Conservation (phyloP, 176 grass and related monocot species). For the Bonia amplexicaulis region DNA sequence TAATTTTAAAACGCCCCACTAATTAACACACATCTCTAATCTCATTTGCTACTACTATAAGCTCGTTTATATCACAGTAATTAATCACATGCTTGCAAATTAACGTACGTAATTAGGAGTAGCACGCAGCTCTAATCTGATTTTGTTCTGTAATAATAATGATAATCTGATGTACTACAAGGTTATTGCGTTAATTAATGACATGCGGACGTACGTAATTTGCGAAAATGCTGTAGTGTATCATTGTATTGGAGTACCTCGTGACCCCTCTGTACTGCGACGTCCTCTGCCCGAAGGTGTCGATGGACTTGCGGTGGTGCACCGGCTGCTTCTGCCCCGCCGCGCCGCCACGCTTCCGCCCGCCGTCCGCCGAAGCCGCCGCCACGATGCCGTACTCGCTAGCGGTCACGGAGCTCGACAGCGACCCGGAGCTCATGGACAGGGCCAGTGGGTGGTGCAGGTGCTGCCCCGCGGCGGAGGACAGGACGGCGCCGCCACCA, state of each 20-base stretch:
- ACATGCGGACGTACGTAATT: not conserved
- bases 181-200: not conserved
- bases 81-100: not conserved
- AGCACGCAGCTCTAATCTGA: not conserved
- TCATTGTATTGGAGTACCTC: slow-evolving; percentile 43
- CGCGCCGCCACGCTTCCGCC: slow-evolving; percentile 62
- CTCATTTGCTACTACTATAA: not conserved
- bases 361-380: slow-evolving; percentile 34
- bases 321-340: slow-evolving; percentile 78
- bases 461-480: not conserved
- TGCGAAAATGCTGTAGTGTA: not conserved
- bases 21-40: slow-evolving; percentile 13
- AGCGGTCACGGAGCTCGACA: slow-evolving; percentile 67
- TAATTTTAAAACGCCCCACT: slow-evolving; percentile 1
- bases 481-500: not conserved
- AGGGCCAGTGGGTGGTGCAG: slow-evolving; percentile 63
- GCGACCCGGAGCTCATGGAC: slow-evolving; percentile 86
- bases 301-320: slow-evolving; percentile 96
- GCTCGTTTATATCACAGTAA: not conserved
- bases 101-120: not conserved
- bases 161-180: no score
- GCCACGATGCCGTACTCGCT: slow-evolving; percentile 17
- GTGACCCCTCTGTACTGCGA: slow-evolving; percentile 99
- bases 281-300: slow-evolving; percentile 96
- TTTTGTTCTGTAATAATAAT: not conserved